Conservation (phyloP, 2,329 filamentous ascomycete genomes). For the Colletotrichum musicola region DNA sequence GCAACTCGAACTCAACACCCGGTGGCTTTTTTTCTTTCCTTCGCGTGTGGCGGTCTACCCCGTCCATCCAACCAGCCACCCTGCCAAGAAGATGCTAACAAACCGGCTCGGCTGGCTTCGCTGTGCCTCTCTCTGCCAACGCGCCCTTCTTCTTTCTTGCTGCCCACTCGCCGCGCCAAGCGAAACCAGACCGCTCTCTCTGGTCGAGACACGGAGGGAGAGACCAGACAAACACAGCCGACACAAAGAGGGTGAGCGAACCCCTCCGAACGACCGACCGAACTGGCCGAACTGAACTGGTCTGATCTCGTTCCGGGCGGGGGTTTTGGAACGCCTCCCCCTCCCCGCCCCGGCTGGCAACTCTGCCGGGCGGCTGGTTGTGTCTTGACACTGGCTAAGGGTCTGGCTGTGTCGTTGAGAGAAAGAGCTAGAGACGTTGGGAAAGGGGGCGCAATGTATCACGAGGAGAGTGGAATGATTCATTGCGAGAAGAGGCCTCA, state of each 20-base stretch:
- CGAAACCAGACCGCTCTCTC: slow-evolving; percentile 12
- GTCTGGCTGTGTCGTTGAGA: background rate
- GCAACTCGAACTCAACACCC: too few species aligned
- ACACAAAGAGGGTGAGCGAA: background rate
- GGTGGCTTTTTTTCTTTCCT: too few species aligned
- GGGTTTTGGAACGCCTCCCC: background rate
- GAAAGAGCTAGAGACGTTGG: background rate
- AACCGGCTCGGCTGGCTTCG: background rate
- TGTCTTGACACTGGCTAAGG: slow-evolving; percentile 21
- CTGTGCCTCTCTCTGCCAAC: slow-evolving; percentile 22
- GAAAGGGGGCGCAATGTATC: background rate
- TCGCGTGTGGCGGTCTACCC: slow-evolving; percentile 22
- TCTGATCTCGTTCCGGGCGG: too few species aligned
- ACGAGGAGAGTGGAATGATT: background rate
- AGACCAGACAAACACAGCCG: slow-evolving; percentile 6
- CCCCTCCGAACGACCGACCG: too few species aligned
- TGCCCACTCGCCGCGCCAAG: slow-evolving; percentile 23
- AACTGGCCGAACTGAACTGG: too few species aligned
- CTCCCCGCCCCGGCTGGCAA: background rate
- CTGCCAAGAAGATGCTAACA: slow-evolving; percentile 14
- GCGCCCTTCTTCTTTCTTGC: background rate
- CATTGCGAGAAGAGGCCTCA: background rate
- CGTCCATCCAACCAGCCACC: slow-evolving; percentile 11
- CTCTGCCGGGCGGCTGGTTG: background rate
- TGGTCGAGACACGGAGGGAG: background rate